Percentiles rank a stretch among this genome's conserved stretches.
phyloP scores from a whole-genome alignment of 805 yeast genomes.

The Candida piceae region DNA sequence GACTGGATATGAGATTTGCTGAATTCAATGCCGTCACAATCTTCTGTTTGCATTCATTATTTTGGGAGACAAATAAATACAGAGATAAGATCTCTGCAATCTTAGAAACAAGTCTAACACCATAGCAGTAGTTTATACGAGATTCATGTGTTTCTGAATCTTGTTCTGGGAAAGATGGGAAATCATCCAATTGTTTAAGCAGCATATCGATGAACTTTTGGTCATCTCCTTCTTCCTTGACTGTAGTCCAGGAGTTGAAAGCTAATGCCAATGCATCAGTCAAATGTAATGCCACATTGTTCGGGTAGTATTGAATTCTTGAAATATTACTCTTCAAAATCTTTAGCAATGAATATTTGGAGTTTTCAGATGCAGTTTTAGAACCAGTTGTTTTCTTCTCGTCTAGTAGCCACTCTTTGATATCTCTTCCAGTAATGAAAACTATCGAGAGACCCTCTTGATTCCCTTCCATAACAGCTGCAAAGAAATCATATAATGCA shows the following conservation, averaged over 20 bases:
- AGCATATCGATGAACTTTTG: slow-evolving; percentile 39
- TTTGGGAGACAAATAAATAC: slow-evolving; percentile 55
- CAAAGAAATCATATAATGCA: slow-evolving; percentile 56
- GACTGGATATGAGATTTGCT: slow-evolving; percentile 27
- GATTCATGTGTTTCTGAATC: slow-evolving; percentile 16
- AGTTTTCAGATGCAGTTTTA: no score
- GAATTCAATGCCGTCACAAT: slow-evolving; percentile 29
- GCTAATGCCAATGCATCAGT: slow-evolving; percentile 72
- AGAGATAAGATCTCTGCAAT: slow-evolving; percentile 74
- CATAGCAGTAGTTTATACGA: slow-evolving; percentile 41
- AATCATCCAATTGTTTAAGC: slow-evolving; percentile 27
- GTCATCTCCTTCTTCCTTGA: slow-evolving; percentile 49
- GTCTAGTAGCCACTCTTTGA: slow-evolving; percentile 26
- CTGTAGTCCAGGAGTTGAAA: slow-evolving; percentile 71
- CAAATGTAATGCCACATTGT: slow-evolving; percentile 58
- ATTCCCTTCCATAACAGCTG: slow-evolving; percentile 62
- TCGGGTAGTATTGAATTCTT: slow-evolving; percentile 50
- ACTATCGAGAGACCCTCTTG: slow-evolving; percentile 76
- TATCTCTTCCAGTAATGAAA: slow-evolving; percentile 56
- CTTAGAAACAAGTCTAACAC: slow-evolving; percentile 55
- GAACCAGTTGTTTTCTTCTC: no score
- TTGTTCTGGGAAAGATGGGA: slow-evolving; percentile 17
- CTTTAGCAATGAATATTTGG: slow-evolving; percentile 43
- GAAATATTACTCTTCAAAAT: slow-evolving; percentile 52
- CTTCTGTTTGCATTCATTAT: slow-evolving; percentile 34